Base-by-base conservation (phyloP, 768 basidiomycete genomes). In the Suillus discolor region DNA sequence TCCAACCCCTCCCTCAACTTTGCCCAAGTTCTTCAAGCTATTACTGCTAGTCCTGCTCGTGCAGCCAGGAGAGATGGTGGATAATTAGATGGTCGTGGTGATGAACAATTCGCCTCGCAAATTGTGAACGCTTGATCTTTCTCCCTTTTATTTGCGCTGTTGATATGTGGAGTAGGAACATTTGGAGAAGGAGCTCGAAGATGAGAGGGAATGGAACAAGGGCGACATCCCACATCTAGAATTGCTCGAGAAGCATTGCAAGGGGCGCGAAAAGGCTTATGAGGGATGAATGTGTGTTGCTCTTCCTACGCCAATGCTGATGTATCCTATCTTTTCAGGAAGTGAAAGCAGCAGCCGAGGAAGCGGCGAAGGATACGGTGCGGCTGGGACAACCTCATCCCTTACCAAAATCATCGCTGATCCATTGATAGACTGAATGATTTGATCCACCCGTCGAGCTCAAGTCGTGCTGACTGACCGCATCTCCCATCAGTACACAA, bases 141-240 rank as follows among this genome's bases (percentile, higher is more conserved):
- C 31, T 8, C 18, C 39, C 41, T 11, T 23, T 41, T 20, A 7
- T 18, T 41, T 6, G n/a, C 38, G 61, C 53, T 9, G 25, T 51
- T 66, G 42, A 74, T 45, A 41, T 18, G 0, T 41, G 65, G 44
- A 61, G 23, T 25, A 94, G 92, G 80, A 78, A 41, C 81, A 83
- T 68, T 72, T 85, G 36, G 80, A 85, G 69, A 81, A 84, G 54
- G 85, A 91, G 41, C 81, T 98, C 3, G 80, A 77, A 1, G 84
- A 86, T 2, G 92, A 97, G 78, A 87, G 80, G 6, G 89, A 91
- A 63, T 83, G 84, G 59, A 92, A 98, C 72, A 86, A 89, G 73
- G 93, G 89, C 42, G 91, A 94, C 68, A 84, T 97, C 9, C 82
- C 85, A 8, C 90, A 94, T 72, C 79, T 91, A 47, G 87, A 92